Evolutionary conservation across 805 yeast genomes (phyloP), one percentile per base, ranked within the genome.

Genomic region (Wickerhamiella allomyrinae): DNA sequence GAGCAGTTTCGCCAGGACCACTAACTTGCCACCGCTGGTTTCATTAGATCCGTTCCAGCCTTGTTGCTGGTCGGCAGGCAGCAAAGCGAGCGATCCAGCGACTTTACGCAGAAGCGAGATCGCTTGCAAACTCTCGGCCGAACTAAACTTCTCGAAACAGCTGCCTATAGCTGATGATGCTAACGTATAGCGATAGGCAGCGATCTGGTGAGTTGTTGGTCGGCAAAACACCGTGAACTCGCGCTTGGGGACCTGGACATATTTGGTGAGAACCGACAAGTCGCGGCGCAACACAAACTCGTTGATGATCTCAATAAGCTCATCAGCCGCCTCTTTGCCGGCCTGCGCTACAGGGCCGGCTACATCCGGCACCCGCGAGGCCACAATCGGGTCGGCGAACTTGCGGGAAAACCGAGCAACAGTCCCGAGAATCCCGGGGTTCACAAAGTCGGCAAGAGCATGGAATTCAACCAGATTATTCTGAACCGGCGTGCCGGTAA

Each of bases 401-500:
- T 66, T 66, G 47, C 69, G 49, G 29, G 49, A 54, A 43, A 66
- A 76, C 14, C 63, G 58, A 20, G 70, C 65, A 43, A 71, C 70
- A 1, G 67, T 62, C 0, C 95, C 95, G 20, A 91, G 63, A 1
- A 81, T 63, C 0, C 87, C 89, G 0, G 95, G 95, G 53, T 85
- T 86, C 10, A 85, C 65, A 56, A 89, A 89, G 54, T 85, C 80
- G 6, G 79, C 73, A 52, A 91, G 74, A 8, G 80, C 77, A 59
- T 66, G 84, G 57, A 83, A 89, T 56, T 91, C 98, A 2, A 63
- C 63, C 38, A 91, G 68, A 57, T 91, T 95, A 60, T 91, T 91
- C 56, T 91, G 98, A 27, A 91, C 84, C 0, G 95, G 95, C 0
- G 95, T 85, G 0, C 95, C 98, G 0, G 94, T 75, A 6, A 91